Evolutionary conservation across 2,329 filamentous ascomycete genomes (phyloP).

Genomic region (Curvularia lunata): DNA sequence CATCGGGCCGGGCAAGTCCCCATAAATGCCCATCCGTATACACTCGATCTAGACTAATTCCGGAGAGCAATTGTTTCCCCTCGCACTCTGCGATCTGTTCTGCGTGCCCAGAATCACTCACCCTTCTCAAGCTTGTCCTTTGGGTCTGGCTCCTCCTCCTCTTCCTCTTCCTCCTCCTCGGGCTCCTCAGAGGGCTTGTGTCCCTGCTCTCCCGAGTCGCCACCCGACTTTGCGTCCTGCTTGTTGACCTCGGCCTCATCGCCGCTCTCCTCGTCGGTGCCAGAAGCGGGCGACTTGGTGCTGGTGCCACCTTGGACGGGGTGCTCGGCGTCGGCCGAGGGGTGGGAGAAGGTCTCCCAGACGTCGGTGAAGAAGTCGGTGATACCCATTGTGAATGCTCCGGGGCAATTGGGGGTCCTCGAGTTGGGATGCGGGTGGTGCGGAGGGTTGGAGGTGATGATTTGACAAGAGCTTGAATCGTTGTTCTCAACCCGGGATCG

Average conservation of each 20-base stretch:
- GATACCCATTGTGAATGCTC: constrained; percentile 62
- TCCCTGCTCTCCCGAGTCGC: constrained; percentile 55
- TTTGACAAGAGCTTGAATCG: constrained; percentile 26
- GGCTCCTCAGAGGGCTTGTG: constrained; percentile 59
- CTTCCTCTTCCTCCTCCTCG: constrained; percentile 78
- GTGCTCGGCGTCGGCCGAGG: constrained; percentile 53
- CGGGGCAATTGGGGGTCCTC: constrained; percentile 43
- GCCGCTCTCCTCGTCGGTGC: constrained; percentile 52
- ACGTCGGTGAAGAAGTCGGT: constrained; percentile 68
- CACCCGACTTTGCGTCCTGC: constrained; percentile 49
- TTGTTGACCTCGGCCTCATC: constrained; percentile 54
- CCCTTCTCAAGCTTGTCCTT: constrained; percentile 92
- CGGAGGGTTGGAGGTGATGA: constrained; percentile 24
- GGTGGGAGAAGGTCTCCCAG: constrained; percentile 67
- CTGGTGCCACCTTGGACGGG: constrained; percentile 49
- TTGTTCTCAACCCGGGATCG: constrained; percentile 28
- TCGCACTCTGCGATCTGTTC: neutral
- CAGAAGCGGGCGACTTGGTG: constrained; percentile 48
- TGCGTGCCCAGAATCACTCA: constrained; percentile 60
- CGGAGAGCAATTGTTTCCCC: neutral
- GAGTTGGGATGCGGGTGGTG: constrained; percentile 20
- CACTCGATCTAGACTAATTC: neutral
- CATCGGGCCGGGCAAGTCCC: neutral
- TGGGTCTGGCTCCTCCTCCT: constrained; percentile 82
- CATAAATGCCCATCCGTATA: neutral